Evolutionary conservation across 495 filamentous ascomycete genomes (phyloP), one percentile per base, ranked within the genome.

Genomic region (Talaromyces nanjingensis): DNA sequence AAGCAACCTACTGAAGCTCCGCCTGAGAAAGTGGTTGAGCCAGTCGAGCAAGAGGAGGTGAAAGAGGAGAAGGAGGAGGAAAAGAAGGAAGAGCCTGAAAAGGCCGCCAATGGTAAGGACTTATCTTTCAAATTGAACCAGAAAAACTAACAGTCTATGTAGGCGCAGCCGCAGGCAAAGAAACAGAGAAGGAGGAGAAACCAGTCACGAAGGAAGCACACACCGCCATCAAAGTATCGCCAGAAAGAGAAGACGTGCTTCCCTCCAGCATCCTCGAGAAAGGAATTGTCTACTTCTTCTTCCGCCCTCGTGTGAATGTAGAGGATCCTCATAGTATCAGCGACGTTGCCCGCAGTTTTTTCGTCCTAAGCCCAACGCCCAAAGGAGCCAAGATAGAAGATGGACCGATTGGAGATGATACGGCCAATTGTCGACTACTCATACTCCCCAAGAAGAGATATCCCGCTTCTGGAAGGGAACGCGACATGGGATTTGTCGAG

Each of bases 221-320:
- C 29, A 55, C 59, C 24, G 4, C 60, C 14, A 59, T 78, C 14
- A 73, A 65, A 60, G 74, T 70, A 39, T 78, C 79, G 5, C 67
- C 77, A 20, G 69, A 81, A 67, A 81, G 81, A 66, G 86, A 84
- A 69, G 77, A 81, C 62, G 74, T 67, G 2, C 77, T 87, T 6
- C 85, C 92, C 0, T 87, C 89, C n/a, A 91, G 78, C 61, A 86
- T 94, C 29, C 79, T 96, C 11, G 93, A 98, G 69, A 97, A 96
- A 67, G 93, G 93, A 3, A 83, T 96, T 66, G 90, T 98, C 66
- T 97, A 96, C 79, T 96, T 97, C 83, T 96, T 97, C 79, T 88
- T 87, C 71, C 87, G 92, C 49, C 84, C 84, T 9, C 86, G 91
- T 25, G 91, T 96, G 60, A 83, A 83, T 62, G 81, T 90, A 20